These are phyloP conservation scores for Globisporangium paddicum DNA, from an alignment of 352 stramenopile species.

Conservation along the genomic window DNA sequence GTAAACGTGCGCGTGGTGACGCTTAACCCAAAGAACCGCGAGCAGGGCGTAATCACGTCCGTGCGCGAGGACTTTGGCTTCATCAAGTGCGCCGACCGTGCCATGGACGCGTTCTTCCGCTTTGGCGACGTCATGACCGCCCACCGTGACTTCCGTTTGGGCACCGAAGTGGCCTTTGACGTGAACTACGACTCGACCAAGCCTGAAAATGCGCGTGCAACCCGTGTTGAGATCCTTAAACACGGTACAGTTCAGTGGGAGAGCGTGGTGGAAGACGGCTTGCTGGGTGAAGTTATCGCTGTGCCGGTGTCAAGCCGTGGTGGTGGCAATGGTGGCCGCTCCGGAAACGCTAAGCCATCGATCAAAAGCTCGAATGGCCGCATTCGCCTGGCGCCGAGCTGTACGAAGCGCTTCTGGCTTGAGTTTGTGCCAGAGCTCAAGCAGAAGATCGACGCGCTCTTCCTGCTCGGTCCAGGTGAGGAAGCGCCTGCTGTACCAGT, in stretches of 20 bases:
- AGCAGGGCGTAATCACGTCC: conserved; percentile 58
- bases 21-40: conserved; percentile 62
- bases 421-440: conserved; percentile 63
- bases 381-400: conserved; percentile 31
- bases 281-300: conserved; percentile 41
- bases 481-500: not conserved
- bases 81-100: conserved; percentile 73
- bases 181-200: conserved; percentile 37
- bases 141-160: conserved; percentile 37
- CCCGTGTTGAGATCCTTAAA: conserved; percentile 52
- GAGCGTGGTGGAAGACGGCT: conserved; percentile 26
- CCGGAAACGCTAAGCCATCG: conserved; percentile 27
- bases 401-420: conserved; percentile 41
- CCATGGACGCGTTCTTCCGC: conserved; percentile 67
- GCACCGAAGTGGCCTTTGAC: conserved; percentile 72
- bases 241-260: conserved; percentile 66
- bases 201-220: conserved; percentile 50
- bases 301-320: conserved; percentile 30
- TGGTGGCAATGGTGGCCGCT: conserved; percentile 21
- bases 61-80: conserved; percentile 83
- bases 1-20: conserved; percentile 57
- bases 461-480: conserved; percentile 15
- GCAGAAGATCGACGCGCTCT: conserved; percentile 44
- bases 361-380: conserved; percentile 34
- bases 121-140: conserved; percentile 72